A percentile compares a stretch with the other conserved stretches of the same genome.
phyloP scores from a whole-genome alignment of 1,139 yeast species.

The Candida pseudoviswanathii region DNA sequence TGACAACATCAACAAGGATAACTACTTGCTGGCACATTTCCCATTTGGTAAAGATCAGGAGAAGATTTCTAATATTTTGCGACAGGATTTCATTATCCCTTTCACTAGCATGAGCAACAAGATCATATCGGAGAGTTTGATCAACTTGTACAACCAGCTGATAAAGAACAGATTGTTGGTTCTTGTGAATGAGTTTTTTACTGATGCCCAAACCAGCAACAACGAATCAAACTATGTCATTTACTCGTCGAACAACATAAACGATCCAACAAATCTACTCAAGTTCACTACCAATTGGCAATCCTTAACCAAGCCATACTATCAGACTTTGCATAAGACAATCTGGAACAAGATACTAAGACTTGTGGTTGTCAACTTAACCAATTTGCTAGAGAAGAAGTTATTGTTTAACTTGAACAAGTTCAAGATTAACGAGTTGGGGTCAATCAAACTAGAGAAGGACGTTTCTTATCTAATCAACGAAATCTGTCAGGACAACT shows the following conservation, averaged over 20 bases:
- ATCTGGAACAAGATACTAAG: constrained; percentile 51
- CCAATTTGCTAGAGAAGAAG: constrained; percentile 61
- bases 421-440: constrained; percentile 69
- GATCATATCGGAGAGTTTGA: constrained; percentile 55
- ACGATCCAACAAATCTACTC: constrained; percentile 35
- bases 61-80: constrained; percentile 43
- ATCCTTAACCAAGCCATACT: constrained; percentile 63
- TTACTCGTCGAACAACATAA: constrained; percentile 30
- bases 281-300: constrained; percentile 68
- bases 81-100: constrained; percentile 38
- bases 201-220: constrained; percentile 37
- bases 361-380: constrained; percentile 54
- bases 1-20: constrained; percentile 29
- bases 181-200: constrained; percentile 56
- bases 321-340: constrained; percentile 54
- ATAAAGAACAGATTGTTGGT: constrained; percentile 51
- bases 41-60: constrained; percentile 59
- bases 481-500: constrained; percentile 62
- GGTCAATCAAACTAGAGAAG: constrained; percentile 81
- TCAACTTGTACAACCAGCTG: constrained; percentile 59
- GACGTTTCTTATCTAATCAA: constrained; percentile 76
- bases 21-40: constrained; percentile 41
- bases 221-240: constrained; percentile 43
- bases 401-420: constrained; percentile 65
- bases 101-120: constrained; percentile 45